Evolutionary conservation across 257 asterid species (phyloP).

Genomic region (Dorcoceras hygrometricum): DNA sequence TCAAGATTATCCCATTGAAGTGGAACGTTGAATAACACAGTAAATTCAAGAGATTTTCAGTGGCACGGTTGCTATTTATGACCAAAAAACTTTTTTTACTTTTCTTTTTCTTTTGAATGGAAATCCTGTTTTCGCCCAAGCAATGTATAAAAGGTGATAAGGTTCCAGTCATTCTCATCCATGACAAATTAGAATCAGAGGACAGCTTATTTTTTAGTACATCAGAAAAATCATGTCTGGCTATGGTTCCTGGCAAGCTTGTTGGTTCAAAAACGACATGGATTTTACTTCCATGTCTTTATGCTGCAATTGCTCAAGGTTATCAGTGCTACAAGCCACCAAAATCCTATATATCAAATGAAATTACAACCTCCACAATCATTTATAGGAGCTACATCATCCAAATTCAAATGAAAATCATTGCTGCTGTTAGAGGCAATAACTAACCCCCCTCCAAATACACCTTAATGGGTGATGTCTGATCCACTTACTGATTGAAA

Average conservation of each 20-base stretch:
- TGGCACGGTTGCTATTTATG: background rate
- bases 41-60: background rate
- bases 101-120: background rate
- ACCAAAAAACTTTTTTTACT: background rate
- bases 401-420: slow-evolving; percentile 3
- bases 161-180: background rate
- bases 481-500: slow-evolving; percentile 1
- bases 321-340: background rate
- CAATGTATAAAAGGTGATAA: background rate
- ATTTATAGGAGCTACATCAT: slow-evolving; percentile 8
- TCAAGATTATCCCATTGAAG: slow-evolving; percentile 1
- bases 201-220: background rate
- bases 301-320: background rate
- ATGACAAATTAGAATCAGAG: background rate
- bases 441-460: background rate
- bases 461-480: background rate
- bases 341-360: background rate
- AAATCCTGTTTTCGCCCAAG: background rate
- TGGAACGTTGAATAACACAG: background rate
- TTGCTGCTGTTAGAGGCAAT: slow-evolving; percentile 12
- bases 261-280: background rate
- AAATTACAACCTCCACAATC: slow-evolving; percentile 10
- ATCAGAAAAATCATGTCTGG: background rate
- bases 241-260: background rate
- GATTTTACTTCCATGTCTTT: background rate